Evolutionary conservation across 169 alveolate genomes (phyloP).

Genomic region (Amoebophrya sp.): DNA sequence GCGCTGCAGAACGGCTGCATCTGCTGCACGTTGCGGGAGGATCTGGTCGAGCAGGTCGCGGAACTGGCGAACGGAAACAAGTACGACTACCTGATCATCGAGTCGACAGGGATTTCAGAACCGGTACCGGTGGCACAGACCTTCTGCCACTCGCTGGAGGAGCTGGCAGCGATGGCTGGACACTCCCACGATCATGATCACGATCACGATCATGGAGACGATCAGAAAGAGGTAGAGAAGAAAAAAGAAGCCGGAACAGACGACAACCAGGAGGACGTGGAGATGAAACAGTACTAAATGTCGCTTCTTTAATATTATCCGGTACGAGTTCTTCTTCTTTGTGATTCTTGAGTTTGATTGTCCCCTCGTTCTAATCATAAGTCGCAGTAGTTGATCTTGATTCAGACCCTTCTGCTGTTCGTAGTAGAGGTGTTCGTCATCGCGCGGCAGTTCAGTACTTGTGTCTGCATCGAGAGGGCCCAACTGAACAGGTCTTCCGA

Average conservation of each 20-base stretch:
- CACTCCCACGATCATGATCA: background rate
- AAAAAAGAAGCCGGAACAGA: background rate
- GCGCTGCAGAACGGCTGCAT: background rate
- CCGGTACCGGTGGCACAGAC: too few relatives aligned
- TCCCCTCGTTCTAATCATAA: too few relatives aligned
- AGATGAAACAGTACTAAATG: background rate
- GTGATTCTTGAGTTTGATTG: too few relatives aligned
- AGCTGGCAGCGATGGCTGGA: background rate
- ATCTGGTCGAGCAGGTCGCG: background rate
- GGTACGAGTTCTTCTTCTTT: too few relatives aligned
- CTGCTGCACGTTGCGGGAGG: background rate
- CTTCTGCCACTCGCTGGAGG: background rate
- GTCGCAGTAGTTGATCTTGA: too few relatives aligned
- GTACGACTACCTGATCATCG: too few relatives aligned
- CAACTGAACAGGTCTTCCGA: background rate
- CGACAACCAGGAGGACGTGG: background rate
- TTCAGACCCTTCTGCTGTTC: too few relatives aligned
- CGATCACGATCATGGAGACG: conserved; percentile 5
- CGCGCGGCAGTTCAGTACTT: too few relatives aligned
- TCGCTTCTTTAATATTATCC: too few relatives aligned
- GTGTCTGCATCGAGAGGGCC: background rate
- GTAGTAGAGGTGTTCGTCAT: too few relatives aligned
- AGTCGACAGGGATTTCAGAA: too few relatives aligned
- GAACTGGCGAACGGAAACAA: too few relatives aligned
- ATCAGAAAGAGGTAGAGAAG: background rate